Evolutionary conservation across 305 asterid genomes (phyloP), one percentile per base, ranked within the genome.

Genomic region (Fraxinus latifolia): DNA sequence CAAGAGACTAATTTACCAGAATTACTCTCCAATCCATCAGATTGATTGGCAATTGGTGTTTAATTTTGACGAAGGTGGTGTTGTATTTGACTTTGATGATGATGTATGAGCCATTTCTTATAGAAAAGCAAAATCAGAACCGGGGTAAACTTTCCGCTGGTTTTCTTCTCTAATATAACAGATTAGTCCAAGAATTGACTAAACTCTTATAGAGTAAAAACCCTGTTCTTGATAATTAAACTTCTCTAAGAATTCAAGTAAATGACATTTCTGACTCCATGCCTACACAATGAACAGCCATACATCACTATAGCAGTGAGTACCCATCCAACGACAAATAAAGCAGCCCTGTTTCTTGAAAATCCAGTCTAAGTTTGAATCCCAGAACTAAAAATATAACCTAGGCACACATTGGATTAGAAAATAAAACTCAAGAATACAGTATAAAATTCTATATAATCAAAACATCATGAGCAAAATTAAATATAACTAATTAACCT

Each of bases 1-100:
- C 55, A 80, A 77, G 76, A 74, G 55, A 75, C 55, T 73, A 82
- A 76, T 32, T 36, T 68, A 85, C 81, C 79, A 78, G 77, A 79
- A 77, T 78, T 34, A 60, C 3, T n/a, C 82, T 70, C 81, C 81
- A 70, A 62, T 76, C 62, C 76, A 76, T 60, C 5, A 62, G 33
- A 4, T 25, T 65, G 34, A 25, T 17, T 65, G 73, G 72, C 2
- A 12, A 2, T 65, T 65, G 32, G 33, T 23, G 17, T 65, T 65
- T 65, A 25, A 7, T 65, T 23, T 65, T 65, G 73, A 25, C 9
- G 72, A 8, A 23, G 72, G 33, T 8, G 72, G 34, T 21, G 33
- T 23, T 50, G 14, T 23, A 62, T 21, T 60, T 60, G 71, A 60
- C 12, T 62, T 2, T 62, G 71, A 62, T 0, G 15, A 62, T 25